A percentile compares a stretch with the other conserved stretches of the same genome.
phyloP scores from a whole-genome alignment of 331 rosid genomes.

The Pyrus hybrid region DNA sequence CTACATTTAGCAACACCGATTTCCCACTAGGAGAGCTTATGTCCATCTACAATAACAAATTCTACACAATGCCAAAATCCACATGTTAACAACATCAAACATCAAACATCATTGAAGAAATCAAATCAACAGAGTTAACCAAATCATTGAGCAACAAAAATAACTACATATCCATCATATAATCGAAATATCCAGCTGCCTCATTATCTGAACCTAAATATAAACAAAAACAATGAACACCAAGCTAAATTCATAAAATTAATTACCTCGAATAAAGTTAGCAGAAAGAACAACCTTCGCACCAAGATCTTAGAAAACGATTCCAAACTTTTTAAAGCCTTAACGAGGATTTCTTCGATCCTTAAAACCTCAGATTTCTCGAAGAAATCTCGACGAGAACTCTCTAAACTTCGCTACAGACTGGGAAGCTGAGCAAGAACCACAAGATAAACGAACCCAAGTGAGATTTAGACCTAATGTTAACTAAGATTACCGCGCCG shows the following conservation, averaged over 20 bases:
- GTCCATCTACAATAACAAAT: slow-evolving; percentile 46
- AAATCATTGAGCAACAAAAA: background rate
- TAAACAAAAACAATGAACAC: background rate
- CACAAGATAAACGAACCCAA: background rate
- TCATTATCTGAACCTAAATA: background rate
- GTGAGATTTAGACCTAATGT: slow-evolving; percentile 17
- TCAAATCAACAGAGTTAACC: background rate
- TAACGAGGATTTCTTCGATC: background rate
- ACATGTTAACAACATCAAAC: background rate
- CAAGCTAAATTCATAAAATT: background rate
- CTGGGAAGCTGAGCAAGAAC: background rate
- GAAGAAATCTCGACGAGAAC: background rate
- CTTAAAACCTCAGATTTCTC: slow-evolving; percentile 4
- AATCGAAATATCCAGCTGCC: background rate
- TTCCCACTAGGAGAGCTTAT: slow-evolving; percentile 11
- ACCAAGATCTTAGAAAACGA: background rate
- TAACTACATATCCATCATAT: background rate
- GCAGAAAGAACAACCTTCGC: background rate
- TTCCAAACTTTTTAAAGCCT: background rate
- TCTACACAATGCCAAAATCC: slow-evolving; percentile 26
- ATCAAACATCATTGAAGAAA: background rate
- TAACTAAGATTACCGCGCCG: slow-evolving; percentile 94
- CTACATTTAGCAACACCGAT: slow-evolving; percentile 23
- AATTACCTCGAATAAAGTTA: background rate
- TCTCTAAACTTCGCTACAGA: slow-evolving; percentile 5